Base-by-base conservation (phyloP, 768 basidiomycete species). In the Pleurotus giganteus region DNA sequence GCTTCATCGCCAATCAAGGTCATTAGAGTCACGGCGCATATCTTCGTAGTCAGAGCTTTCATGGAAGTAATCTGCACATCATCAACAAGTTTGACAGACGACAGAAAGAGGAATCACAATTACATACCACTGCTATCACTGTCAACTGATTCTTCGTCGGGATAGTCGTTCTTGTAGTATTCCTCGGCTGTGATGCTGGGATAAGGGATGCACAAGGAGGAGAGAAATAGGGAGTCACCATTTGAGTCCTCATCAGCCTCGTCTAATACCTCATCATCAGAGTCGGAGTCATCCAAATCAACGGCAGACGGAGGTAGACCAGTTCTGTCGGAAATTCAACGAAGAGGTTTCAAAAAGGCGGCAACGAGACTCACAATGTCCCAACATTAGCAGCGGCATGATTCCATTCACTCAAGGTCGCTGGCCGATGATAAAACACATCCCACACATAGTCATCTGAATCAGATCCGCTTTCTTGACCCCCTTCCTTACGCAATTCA, bases 221-320 rank as follows among this genome's bases (percentile, higher is more conserved):
- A 17, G 23, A 8, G 19, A 17, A 57, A 42, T 31, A 43, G 3
- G 19, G 9, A 65, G 70, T 34, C 42, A 89, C 90, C 88, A 68
- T 92, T 92, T 0, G 90, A 92, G 61, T 92, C 91, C 60, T 92
- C 91, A 57, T 91, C 89, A 2, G 81, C 89, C 59, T 88, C 86
- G 54, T 89, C 89, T 58, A 83, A 85, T 60, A 77, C 76, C 60
- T 86, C 85, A 0, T 81, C 83, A 36, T 85, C 86, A 19, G 84
- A 85, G 8, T 78, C 73, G 13, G 84, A 82, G 42, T 85, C 84
- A 59, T 83, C 77, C 3, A 74, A 68, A 58, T 85, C 81, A 27
- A 73, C 77, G 12, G 77, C 69, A 2, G 79, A 77, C 12, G 76
- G 72, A 15, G 89, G 88, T 9, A 91, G 71, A 9, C 86, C 87